A percentile compares a stretch with the other conserved stretches of the same genome.
phyloP scores from a whole-genome alignment of 2,329 filamentous ascomycete species.

The Byssoonygena ceratinophila region DNA sequence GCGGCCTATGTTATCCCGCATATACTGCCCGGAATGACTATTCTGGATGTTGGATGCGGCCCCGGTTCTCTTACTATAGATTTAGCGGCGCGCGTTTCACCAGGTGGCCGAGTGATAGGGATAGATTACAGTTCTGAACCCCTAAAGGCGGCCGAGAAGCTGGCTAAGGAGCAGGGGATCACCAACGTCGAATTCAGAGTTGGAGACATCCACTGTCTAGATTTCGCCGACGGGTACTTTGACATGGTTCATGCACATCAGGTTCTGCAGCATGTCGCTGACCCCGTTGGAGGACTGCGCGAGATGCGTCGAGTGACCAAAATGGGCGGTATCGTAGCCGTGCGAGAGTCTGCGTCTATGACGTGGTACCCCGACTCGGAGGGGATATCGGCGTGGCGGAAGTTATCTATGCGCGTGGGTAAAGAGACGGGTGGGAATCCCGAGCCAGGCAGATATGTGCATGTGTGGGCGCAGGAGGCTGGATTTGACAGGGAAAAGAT shows the following conservation, averaged over 20 bases:
- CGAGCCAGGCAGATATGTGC: conserved; percentile 19
- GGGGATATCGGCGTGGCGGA: conserved; percentile 4
- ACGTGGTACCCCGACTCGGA: conserved; percentile 26
- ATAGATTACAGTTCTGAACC: conserved; percentile 25
- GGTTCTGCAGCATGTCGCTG: conserved; percentile 46
- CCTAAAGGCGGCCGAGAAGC: conserved; percentile 25
- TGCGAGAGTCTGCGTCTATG: conserved; percentile 32
- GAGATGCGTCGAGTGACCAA: conserved; percentile 48
- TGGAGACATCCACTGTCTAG: conserved; percentile 35
- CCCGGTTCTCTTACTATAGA: conserved; percentile 37
- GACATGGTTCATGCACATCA: conserved; percentile 53
- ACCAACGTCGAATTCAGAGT: conserved; percentile 28
- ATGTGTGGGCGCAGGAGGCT: conserved; percentile 30
- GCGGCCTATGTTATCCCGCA: conserved; percentile 33
- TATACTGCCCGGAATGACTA: conserved; percentile 28
- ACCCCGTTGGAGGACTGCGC: conserved; percentile 41
- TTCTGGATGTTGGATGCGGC: conserved; percentile 38
- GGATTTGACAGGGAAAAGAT: conserved; percentile 24
- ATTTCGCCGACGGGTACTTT: conserved; percentile 41
- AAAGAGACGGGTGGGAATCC: conserved; percentile 11
- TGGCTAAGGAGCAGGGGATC: conserved; percentile 25
- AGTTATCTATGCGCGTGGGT: not conserved
- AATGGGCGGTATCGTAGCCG: conserved; percentile 42
- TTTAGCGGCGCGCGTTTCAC: conserved; percentile 28
- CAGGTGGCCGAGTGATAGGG: conserved; percentile 32